phyloP scores from a whole-genome alignment of 225 moss, liverwort and hornwort genomes.

The Physcomitrellopsis africana region DNA sequence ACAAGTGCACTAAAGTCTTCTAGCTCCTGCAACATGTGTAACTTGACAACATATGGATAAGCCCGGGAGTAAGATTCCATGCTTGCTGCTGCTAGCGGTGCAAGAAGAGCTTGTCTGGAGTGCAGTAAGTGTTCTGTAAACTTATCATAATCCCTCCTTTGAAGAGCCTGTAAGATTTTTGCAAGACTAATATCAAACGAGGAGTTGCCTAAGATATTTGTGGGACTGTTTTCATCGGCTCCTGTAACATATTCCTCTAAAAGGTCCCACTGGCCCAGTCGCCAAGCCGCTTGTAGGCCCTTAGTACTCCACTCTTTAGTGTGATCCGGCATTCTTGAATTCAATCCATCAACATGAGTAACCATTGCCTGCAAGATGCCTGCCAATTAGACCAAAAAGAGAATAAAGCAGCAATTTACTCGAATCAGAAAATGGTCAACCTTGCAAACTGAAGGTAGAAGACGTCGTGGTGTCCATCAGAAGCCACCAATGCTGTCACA shows the following conservation, averaged over 20 bases:
- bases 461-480: not conserved
- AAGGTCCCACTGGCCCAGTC: slow-evolving; percentile 98
- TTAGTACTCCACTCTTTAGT: slow-evolving; percentile 91
- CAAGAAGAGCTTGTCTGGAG: slow-evolving; percentile 82
- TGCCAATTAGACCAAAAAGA: slow-evolving; percentile 27
- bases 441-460: not conserved
- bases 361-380: slow-evolving; percentile 75
- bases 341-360: slow-evolving; percentile 93
- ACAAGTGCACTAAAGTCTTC: slow-evolving; percentile 89
- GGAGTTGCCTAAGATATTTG: slow-evolving; percentile 54
- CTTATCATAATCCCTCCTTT: slow-evolving; percentile 65
- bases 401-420: not conserved
- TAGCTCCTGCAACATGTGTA: slow-evolving; percentile 96
- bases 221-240: slow-evolving; percentile 66
- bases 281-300: slow-evolving; percentile 97
- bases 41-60: slow-evolving; percentile 94
- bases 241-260: slow-evolving; percentile 86
- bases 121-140: slow-evolving; percentile 73
- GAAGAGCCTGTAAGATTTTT: slow-evolving; percentile 87
- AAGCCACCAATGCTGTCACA: not conserved
- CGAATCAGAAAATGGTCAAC: not conserved
- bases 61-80: slow-evolving; percentile 99
- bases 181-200: slow-evolving; percentile 92
- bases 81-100: slow-evolving; percentile 95
- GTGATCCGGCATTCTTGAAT: slow-evolving; percentile 85